Conservation (phyloP, 140 eudicot species). For the Stevia rebaudiana region DNA sequence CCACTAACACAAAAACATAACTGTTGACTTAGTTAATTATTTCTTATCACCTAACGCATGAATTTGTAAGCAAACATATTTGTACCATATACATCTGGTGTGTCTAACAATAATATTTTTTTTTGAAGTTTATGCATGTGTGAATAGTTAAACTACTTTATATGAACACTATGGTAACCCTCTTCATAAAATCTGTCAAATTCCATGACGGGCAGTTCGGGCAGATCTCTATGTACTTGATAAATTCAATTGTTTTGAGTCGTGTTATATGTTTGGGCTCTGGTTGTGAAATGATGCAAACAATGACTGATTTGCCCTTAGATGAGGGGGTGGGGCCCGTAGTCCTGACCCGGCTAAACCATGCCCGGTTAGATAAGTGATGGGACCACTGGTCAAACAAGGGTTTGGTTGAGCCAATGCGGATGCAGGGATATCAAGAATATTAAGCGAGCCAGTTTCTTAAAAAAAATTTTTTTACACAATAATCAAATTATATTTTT, state of each 20-base stretch:
- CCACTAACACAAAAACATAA: no score
- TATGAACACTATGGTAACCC: conserved; percentile 5
- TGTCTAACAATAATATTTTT: no score
- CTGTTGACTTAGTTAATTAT: no score
- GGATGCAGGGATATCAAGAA: conserved; percentile 15
- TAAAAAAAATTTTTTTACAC: conserved; percentile 12
- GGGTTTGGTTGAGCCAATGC: neutral
- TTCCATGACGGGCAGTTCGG: neutral
- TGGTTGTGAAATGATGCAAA: conserved; percentile 11
- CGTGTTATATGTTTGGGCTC: no score
- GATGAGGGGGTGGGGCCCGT: conserved; percentile 57
- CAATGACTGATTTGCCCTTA: conserved; percentile 21
- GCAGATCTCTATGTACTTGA: conserved; percentile 3
- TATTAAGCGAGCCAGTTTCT: conserved; percentile 12
- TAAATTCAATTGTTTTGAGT: no score
- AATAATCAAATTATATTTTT: neutral
- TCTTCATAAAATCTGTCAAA: conserved; percentile 2
- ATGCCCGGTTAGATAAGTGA: neutral
- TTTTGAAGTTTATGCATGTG: no score
- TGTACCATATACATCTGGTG: no score
- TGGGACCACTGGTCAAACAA: conserved; percentile 1
- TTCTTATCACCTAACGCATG: no score
- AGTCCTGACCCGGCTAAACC: neutral
- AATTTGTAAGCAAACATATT: no score
- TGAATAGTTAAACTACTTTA: no score